These are phyloP conservation scores for Zygosaccharomyces gambellarensis DNA, from an alignment of 805 yeast genomes.

Conservation along the genomic window DNA sequence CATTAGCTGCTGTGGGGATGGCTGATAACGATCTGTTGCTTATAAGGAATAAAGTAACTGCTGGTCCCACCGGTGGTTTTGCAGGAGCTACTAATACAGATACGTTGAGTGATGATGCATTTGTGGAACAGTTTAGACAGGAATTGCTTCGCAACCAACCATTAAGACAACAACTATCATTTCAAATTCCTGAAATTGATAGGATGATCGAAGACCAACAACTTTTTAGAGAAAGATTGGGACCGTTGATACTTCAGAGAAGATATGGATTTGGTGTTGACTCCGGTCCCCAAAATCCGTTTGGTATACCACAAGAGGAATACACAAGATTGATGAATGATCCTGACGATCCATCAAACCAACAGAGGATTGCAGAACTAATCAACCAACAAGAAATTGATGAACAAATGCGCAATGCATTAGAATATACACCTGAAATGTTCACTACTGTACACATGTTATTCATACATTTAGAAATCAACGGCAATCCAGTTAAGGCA, in stretches of 20 bases:
- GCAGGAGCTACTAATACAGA: background rate
- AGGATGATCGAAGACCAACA: constrained; percentile 44
- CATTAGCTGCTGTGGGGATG: constrained; percentile 46
- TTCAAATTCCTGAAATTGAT: constrained; percentile 46
- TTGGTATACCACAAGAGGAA: constrained; percentile 44
- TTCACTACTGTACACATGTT: constrained; percentile 82
- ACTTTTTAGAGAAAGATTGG: constrained; percentile 42
- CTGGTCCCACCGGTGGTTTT: background rate
- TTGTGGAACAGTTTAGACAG: constrained; percentile 47
- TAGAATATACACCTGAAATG: constrained; percentile 85
- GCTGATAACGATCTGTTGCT: constrained; percentile 58
- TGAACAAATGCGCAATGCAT: constrained; percentile 73
- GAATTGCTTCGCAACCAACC: constrained; percentile 42
- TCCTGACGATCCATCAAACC: constrained; percentile 69
- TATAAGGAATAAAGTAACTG: constrained; percentile 28
- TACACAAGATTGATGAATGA: constrained; percentile 50
- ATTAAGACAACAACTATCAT: constrained; percentile 35
- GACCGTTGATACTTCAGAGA: constrained; percentile 35
- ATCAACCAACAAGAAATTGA: constrained; percentile 70
- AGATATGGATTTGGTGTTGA: constrained; percentile 14
- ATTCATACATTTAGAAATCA: constrained; percentile 70
- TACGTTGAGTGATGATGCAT: constrained; percentile 19
- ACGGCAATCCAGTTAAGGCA: constrained; percentile 79
- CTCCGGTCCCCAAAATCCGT: constrained; percentile 18
- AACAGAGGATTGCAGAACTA: constrained; percentile 58